These are phyloP conservation scores for Kwoniella heveanensis DNA, from an alignment of 768 basidiomycete species.

Conservation along the genomic window DNA sequence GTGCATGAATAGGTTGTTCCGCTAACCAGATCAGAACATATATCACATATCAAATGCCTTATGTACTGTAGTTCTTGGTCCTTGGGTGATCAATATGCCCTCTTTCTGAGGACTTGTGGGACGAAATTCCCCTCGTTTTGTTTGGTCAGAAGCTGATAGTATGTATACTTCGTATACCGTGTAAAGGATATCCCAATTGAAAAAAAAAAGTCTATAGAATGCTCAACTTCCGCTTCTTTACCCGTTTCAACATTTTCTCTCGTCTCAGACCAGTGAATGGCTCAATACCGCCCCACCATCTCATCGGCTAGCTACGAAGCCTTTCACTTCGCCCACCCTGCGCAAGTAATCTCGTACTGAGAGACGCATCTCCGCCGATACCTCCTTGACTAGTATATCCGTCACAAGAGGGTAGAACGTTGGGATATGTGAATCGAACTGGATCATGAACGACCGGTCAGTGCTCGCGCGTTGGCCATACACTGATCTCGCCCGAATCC, in stretches of 20 bases:
- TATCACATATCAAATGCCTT: constrained; percentile 1
- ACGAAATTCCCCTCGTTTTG: too few species aligned
- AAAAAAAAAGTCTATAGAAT: too few species aligned
- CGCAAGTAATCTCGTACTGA: constrained; percentile 77
- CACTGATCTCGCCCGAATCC: constrained; percentile 12
- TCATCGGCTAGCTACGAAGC: constrained; percentile 3
- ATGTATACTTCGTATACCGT: too few species aligned
- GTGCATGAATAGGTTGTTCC: too few species aligned
- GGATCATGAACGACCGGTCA: constrained; percentile 10
- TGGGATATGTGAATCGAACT: constrained; percentile 87
- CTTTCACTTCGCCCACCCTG: constrained; percentile 61
- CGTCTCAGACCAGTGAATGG: neutral
- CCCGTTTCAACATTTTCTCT: too few species aligned
- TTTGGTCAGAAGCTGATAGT: too few species aligned
- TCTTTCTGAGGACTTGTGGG: too few species aligned
- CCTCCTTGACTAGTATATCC: constrained; percentile 78
- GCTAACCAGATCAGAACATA: neutral
- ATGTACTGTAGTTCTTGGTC: neutral
- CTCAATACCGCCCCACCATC: neutral
- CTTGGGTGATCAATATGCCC: too few species aligned
- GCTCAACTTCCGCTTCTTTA: too few species aligned
- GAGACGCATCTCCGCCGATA: constrained; percentile 78
- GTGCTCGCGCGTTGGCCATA: neutral
- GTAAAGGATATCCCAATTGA: too few species aligned
- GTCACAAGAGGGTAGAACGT: constrained; percentile 87